phyloP scores from a whole-genome alignment of 345 rosid species.

The Viola odorata region DNA sequence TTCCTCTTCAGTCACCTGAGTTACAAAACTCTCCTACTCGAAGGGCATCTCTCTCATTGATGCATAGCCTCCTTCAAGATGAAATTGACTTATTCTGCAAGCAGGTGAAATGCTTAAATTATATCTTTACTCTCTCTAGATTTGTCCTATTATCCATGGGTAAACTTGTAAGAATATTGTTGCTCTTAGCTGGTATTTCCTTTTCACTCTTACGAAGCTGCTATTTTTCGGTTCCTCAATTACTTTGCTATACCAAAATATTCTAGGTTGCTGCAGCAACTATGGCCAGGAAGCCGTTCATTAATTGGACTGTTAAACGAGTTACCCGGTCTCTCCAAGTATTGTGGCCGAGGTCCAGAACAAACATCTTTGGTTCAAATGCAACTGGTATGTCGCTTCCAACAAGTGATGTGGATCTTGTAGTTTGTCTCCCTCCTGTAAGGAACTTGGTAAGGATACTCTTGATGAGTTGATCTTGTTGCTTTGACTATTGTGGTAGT shows the following conservation, averaged over 20 bases:
- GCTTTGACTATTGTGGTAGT: slow-evolving; percentile 11
- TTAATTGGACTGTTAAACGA: slow-evolving; percentile 94
- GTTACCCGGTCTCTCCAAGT: slow-evolving; percentile 94
- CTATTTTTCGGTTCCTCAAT: slow-evolving; percentile 17
- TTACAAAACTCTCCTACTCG: slow-evolving; percentile 47
- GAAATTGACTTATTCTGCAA: slow-evolving; percentile 88
- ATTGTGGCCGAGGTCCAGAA: slow-evolving; percentile 95
- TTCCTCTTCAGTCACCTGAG: slow-evolving; percentile 78
- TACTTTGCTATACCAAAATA: slow-evolving; percentile 6
- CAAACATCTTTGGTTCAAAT: slow-evolving; percentile 86
- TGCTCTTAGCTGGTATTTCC: slow-evolving; percentile 3
- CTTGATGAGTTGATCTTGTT: slow-evolving; percentile 1
- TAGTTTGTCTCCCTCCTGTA: slow-evolving; percentile 95
- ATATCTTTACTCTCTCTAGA: slow-evolving; percentile 11
- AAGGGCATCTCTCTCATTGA: slow-evolving; percentile 54
- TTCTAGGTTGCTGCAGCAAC: slow-evolving; percentile 76
- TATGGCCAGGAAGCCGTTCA: slow-evolving; percentile 76
- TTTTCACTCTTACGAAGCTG: slow-evolving; percentile 1
- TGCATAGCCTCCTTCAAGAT: slow-evolving; percentile 65
- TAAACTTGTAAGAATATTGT: not conserved
- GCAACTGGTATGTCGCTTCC: slow-evolving; percentile 96
- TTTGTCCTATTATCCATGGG: not conserved
- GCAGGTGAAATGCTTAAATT: slow-evolving; percentile 43
- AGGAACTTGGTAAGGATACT: slow-evolving; percentile 75
- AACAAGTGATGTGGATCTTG: slow-evolving; percentile 98